A percentile compares a stretch with the other conserved stretches of the same genome.
Evolutionary conservation across 2,329 filamentous ascomycete species (phyloP).

Genomic region (Fusarium sp.): DNA sequence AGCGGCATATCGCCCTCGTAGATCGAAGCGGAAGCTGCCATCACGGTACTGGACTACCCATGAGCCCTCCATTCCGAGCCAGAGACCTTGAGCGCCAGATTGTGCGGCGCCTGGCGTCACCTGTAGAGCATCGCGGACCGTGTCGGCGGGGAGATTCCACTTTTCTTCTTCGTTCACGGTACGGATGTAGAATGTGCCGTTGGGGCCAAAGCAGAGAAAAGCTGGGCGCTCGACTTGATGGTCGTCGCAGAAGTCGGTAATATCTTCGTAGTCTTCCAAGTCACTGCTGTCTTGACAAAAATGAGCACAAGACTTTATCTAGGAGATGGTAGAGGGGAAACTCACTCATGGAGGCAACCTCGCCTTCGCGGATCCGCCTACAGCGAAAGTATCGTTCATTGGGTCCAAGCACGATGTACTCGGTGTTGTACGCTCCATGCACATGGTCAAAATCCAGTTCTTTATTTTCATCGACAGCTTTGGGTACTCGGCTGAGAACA

Average conservation of each 20-base stretch:
- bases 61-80: conserved; percentile 34
- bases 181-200: conserved; percentile 35
- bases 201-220: conserved; percentile 35
- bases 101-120: conserved; percentile 5
- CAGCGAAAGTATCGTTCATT: conserved; percentile 37
- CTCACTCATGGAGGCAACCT: conserved; percentile 32
- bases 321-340: neutral
- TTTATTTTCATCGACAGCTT: neutral
- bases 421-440: conserved; percentile 1
- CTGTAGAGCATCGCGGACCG: conserved; percentile 10
- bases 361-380: conserved; percentile 20
- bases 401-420: conserved; percentile 38
- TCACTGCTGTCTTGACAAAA: conserved; percentile 30
- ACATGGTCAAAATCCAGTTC: conserved; percentile 19
- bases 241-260: conserved; percentile 25
- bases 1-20: conserved; percentile 23
- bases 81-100: conserved; percentile 27
- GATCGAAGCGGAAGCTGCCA: conserved; percentile 25
- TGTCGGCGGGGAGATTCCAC: conserved; percentile 23
- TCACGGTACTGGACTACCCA: conserved; percentile 41
- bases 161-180: conserved; percentile 24
- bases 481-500: conserved; percentile 11
- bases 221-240: conserved; percentile 37
- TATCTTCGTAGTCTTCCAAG: conserved; percentile 30
- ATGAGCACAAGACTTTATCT: neutral